These are phyloP conservation scores for Massarina eburnea DNA, from an alignment of 2,329 filamentous ascomycete genomes.

Conservation along the genomic window DNA sequence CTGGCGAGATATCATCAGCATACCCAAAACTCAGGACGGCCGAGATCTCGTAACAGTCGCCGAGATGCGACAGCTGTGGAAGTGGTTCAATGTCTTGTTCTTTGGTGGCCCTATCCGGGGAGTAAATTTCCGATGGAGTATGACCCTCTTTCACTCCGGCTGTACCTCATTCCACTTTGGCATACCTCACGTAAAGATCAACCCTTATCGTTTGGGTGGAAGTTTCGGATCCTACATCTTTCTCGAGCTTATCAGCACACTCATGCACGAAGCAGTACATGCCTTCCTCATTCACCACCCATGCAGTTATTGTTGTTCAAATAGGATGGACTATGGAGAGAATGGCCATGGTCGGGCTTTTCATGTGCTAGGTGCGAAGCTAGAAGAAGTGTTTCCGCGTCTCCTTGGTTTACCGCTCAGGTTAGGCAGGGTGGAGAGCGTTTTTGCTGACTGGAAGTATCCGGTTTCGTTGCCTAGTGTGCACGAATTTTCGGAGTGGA, in stretches of 20 bases:
- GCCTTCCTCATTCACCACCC: constrained; percentile 18
- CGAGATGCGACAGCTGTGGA: constrained; percentile 3
- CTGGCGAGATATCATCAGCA: background rate
- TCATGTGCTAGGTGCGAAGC: constrained; percentile 17
- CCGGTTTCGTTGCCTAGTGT: constrained; percentile 12
- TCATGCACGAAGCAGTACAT: constrained; percentile 21
- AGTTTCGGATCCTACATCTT: background rate
- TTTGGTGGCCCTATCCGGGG: constrained; percentile 1
- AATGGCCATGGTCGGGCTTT: constrained; percentile 21
- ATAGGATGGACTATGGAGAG: constrained; percentile 5
- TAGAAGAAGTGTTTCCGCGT: constrained; percentile 18
- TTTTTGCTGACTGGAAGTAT: constrained; percentile 13
- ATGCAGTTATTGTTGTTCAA: constrained; percentile 14
- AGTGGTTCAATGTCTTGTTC: constrained; percentile 1
- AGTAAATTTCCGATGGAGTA: background rate
- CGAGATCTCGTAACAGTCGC: background rate
- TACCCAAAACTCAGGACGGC: background rate
- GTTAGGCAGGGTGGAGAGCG: constrained; percentile 14
- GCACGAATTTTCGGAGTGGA: constrained; percentile 16
- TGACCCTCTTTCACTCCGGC: background rate
- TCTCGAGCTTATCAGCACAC: constrained; percentile 8
- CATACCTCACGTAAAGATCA: background rate
- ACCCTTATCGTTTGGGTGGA: background rate
- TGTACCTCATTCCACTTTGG: background rate
- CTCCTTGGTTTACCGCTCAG: constrained; percentile 15